phyloP scores from a whole-genome alignment of 208 protist genomes.

The Leishmania arabica region DNA sequence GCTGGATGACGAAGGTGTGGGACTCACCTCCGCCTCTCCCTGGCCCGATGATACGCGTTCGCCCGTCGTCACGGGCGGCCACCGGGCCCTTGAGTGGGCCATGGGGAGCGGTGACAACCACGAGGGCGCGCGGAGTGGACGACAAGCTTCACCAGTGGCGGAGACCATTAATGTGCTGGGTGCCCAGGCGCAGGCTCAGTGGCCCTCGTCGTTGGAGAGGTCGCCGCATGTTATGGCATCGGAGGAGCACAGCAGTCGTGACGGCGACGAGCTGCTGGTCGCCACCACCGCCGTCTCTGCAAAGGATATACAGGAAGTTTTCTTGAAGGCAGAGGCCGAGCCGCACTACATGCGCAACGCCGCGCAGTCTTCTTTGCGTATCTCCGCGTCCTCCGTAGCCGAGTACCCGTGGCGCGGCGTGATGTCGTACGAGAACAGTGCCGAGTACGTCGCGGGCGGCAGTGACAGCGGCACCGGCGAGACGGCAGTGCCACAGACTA shows the following conservation, averaged over 20 bases:
- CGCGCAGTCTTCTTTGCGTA: conserved; percentile 3
- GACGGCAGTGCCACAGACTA: conserved; percentile 3
- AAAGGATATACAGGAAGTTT: background rate
- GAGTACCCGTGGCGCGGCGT: conserved; percentile 24
- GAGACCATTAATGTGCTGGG: background rate
- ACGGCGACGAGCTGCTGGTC: background rate
- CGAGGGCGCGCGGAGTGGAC: background rate
- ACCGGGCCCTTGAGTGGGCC: background rate
- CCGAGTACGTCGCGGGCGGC: background rate
- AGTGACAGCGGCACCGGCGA: background rate
- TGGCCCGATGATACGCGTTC: background rate
- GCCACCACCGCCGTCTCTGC: background rate
- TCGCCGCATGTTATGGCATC: background rate
- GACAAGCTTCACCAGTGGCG: background rate
- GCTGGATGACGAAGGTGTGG: background rate
- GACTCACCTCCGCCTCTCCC: background rate
- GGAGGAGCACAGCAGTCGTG: too few species aligned
- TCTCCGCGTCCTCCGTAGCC: conserved; percentile 15
- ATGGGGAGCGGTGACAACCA: background rate
- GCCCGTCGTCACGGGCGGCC: background rate
- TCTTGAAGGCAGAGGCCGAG: background rate
- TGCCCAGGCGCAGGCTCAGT: background rate
- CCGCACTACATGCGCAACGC: background rate
- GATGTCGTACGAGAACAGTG: conserved; percentile 9
- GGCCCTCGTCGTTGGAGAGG: background rate